These are phyloP conservation scores for Astraeus odoratus DNA, from an alignment of 768 basidiomycete genomes.

Conservation along the genomic window DNA sequence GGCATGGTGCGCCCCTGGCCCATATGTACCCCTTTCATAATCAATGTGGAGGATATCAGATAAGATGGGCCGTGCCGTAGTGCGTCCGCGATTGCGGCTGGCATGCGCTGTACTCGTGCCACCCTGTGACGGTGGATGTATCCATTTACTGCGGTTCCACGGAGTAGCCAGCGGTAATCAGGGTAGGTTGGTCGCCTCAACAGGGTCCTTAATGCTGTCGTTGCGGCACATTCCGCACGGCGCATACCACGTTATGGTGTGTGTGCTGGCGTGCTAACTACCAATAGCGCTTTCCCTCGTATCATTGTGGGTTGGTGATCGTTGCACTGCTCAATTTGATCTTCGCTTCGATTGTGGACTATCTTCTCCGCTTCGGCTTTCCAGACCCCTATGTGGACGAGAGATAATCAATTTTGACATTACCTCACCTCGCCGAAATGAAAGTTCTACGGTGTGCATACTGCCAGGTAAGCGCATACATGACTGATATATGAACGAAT, in stretches of 20 bases:
- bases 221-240: background rate
- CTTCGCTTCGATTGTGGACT: background rate
- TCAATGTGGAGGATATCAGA: background rate
- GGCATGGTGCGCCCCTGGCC: background rate
- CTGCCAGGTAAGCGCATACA: background rate
- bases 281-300: background rate
- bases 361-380: background rate
- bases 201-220: background rate
- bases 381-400: background rate
- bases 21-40: background rate
- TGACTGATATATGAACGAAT: background rate
- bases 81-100: background rate
- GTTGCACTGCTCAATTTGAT: background rate
- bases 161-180: background rate
- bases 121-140: background rate
- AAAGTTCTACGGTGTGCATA: background rate
- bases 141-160: background rate
- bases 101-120: background rate
- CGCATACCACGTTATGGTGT: background rate
- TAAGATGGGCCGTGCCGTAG: background rate
- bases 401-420: background rate
- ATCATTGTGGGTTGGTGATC: background rate
- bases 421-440: background rate
- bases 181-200: background rate
- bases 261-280: background rate